Conservation (phyloP, 257 asterid species). For the Eustoma russellianum region DNA sequence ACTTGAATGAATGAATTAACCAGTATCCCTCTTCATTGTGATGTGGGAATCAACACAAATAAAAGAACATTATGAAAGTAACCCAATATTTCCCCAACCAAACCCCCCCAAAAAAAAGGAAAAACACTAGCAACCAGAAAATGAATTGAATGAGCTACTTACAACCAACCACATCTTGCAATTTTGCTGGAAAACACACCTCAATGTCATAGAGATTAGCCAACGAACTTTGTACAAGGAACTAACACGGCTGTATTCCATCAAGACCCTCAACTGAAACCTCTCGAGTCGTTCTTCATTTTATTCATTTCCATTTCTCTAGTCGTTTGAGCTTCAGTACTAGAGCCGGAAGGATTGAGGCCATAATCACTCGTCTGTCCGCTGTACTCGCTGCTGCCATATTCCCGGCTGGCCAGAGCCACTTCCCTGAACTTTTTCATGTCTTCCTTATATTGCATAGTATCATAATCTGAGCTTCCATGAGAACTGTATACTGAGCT, state of each 20-base stretch:
- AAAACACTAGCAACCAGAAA: too few relatives aligned
- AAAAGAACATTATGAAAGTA: not conserved
- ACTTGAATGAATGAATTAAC: too few relatives aligned
- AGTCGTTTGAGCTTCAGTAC: conserved; percentile 65
- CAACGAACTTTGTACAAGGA: conserved; percentile 9
- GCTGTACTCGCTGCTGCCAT: conserved; percentile 31
- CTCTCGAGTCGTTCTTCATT: conserved; percentile 34
- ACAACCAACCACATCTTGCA: too few relatives aligned
- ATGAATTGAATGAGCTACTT: too few relatives aligned
- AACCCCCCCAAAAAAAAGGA: too few relatives aligned
- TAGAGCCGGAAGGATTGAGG: conserved; percentile 63
- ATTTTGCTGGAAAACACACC: too few relatives aligned
- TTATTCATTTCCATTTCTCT: conserved; percentile 56
- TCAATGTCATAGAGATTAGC: not conserved
- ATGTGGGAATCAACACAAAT: too few relatives aligned
- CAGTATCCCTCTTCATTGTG: too few relatives aligned
- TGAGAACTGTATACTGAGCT: conserved; percentile 58
- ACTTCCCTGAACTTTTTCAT: conserved; percentile 58
- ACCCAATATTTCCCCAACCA: too few relatives aligned
- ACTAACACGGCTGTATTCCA: not conserved
- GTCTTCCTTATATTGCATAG: conserved; percentile 58
- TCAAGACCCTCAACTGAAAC: conserved; percentile 17
- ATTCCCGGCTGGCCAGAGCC: conserved; percentile 54
- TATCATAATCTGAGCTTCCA: conserved; percentile 74
- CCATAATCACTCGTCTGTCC: conserved; percentile 68